Conservation (phyloP, 2,329 filamentous ascomycete species). For the Phaeosphaeriaceae sp. region DNA sequence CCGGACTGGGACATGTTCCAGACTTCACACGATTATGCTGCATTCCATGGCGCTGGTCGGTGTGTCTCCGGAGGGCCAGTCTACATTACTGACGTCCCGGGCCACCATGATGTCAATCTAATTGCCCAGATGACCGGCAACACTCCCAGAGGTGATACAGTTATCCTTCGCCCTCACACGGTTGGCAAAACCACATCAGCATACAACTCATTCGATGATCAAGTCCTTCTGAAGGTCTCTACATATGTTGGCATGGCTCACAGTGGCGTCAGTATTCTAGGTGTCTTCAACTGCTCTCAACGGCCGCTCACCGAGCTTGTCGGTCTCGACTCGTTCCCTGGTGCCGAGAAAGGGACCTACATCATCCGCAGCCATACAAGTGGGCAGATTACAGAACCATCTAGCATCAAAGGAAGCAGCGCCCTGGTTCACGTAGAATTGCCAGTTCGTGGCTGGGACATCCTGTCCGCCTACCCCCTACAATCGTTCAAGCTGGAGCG, state of each 20-base stretch:
- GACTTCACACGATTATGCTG: constrained; percentile 72
- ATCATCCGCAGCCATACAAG: constrained; percentile 75
- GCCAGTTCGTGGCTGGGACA: constrained; percentile 74
- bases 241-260: constrained; percentile 74
- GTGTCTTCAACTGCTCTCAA: constrained; percentile 80
- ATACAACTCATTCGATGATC: constrained; percentile 79
- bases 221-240: constrained; percentile 75
- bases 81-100: constrained; percentile 91
- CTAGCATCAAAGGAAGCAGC: constrained; percentile 55
- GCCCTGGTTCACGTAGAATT: constrained; percentile 69
- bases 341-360: constrained; percentile 68
- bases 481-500: constrained; percentile 58
- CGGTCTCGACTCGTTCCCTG: constrained; percentile 74
- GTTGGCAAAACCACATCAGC: constrained; percentile 75
- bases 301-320: constrained; percentile 72
- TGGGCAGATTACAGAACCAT: constrained; percentile 65
- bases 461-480: constrained; percentile 77
- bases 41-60: constrained; percentile 87
- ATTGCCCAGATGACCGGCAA: constrained; percentile 82
- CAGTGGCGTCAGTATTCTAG: constrained; percentile 78
- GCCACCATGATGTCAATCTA: constrained; percentile 76
- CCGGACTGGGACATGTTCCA: constrained; percentile 86
- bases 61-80: constrained; percentile 91
- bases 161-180: constrained; percentile 80
- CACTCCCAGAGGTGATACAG: constrained; percentile 74